Conservation (phyloP, 106 monocot species). For the Hemerocallis citrina region DNA sequence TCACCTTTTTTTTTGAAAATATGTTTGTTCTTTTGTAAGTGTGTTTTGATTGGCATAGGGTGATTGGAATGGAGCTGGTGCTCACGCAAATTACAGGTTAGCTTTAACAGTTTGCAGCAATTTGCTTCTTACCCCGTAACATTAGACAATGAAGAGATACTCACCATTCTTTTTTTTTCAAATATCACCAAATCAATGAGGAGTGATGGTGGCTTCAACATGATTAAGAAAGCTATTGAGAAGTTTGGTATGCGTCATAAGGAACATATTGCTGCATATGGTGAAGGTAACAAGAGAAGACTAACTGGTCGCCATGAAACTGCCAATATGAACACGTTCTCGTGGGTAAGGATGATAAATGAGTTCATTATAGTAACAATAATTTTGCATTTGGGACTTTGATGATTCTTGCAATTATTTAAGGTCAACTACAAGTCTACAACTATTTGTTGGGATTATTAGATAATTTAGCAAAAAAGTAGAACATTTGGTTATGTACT, state of each 20-base stretch:
- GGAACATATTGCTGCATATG: conserved; percentile 71
- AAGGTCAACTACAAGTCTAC: no score
- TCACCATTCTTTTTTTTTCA: background rate
- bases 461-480: no score
- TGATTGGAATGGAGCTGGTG: conserved; percentile 83
- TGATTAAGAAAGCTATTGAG: conserved; percentile 66
- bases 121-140: background rate
- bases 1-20: no score
- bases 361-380: background rate
- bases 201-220: conserved; percentile 39
- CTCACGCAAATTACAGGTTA: conserved; percentile 71
- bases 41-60: conserved; percentile 18
- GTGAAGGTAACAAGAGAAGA: conserved; percentile 54
- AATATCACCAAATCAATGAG: conserved; percentile 71
- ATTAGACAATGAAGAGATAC: background rate
- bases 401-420: no score
- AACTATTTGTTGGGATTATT: no score
- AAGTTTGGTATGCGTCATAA: conserved; percentile 62
- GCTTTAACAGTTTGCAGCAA: background rate
- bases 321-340: conserved; percentile 63
- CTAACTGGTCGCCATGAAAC: conserved; percentile 71
- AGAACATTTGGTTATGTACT: background rate
- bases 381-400: no score
- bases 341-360: conserved; percentile 33
- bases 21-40: background rate